phyloP scores from a whole-genome alignment of 1,284 basidiomycete genomes.

The Kalmanozyma brasiliensis region DNA sequence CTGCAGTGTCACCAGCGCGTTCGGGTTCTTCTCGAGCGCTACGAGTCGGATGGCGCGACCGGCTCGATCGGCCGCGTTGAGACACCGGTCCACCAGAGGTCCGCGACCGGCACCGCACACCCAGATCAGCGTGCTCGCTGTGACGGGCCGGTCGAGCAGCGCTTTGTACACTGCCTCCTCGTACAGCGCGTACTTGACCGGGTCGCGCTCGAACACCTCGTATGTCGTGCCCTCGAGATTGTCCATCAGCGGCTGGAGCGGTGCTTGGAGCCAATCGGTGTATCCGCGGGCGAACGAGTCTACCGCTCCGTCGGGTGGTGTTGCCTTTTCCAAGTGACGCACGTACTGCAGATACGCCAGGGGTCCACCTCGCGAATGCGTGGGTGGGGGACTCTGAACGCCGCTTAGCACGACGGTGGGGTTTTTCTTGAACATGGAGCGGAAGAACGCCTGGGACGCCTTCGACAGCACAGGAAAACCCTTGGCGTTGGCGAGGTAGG shows the following conservation, averaged over 20 bases:
- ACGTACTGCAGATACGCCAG: constrained; percentile 87
- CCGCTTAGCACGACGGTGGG: constrained; percentile 55
- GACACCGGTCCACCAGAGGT: constrained; percentile 86
- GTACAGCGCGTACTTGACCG: constrained; percentile 94
- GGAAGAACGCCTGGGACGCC: constrained; percentile 63
- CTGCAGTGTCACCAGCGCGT: constrained; percentile 62
- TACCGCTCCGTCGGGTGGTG: constrained; percentile 60
- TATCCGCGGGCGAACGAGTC: constrained; percentile 92
- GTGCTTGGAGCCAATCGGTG: constrained; percentile 93
- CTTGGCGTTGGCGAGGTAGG: constrained; percentile 94
- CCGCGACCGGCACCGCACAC: constrained; percentile 96
- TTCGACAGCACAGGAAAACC: constrained; percentile 97
- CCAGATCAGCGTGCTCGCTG: constrained; percentile 55
- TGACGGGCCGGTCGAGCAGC: constrained; percentile 82
- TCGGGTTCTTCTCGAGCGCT: constrained; percentile 89
- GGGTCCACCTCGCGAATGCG: constrained; percentile 78
- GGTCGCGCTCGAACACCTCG: constrained; percentile 96
- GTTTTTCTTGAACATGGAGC: constrained; percentile 46
- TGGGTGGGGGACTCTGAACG: constrained; percentile 49
- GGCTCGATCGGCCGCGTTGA: constrained; percentile 81
- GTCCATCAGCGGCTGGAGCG: constrained; percentile 94
- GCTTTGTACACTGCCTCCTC: constrained; percentile 75
- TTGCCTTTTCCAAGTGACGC: constrained; percentile 62
- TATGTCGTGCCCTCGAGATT: constrained; percentile 94
- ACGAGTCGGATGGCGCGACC: constrained; percentile 75